These are phyloP conservation scores for Elymus sibiricus DNA, from an alignment of 176 grass and related monocot genomes.

Conservation along the genomic window DNA sequence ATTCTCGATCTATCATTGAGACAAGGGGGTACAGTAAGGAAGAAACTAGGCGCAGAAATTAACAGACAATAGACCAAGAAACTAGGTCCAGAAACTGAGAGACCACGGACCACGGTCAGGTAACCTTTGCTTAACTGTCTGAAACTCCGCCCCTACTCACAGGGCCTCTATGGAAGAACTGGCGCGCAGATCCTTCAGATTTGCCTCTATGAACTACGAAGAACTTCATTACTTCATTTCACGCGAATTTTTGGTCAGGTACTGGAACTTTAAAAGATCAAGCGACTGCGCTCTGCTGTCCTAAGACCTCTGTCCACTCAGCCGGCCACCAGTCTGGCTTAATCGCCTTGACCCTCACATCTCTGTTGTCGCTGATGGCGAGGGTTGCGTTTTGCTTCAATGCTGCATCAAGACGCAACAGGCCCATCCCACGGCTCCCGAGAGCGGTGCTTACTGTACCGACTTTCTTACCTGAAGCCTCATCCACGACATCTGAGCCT, in stretches of 20 bases:
- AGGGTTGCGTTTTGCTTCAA: constrained; percentile 39
- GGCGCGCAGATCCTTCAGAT: too few species aligned
- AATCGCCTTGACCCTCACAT: constrained; percentile 51
- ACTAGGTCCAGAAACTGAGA: neutral
- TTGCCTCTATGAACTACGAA: too few species aligned
- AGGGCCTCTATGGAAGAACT: too few species aligned
- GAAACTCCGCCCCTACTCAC: neutral
- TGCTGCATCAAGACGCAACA: constrained; percentile 58
- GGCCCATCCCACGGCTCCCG: constrained; percentile 61
- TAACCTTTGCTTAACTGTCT: neutral
- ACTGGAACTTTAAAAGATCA: neutral
- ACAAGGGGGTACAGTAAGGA: neutral
- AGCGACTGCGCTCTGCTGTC: constrained; percentile 43
- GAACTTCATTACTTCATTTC: neutral
- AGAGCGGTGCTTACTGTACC: constrained; percentile 63
- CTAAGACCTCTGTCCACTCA: constrained; percentile 63
- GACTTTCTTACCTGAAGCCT: constrained; percentile 57
- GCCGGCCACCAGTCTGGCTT: constrained; percentile 86
- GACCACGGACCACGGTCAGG: neutral
- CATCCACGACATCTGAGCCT: constrained; percentile 60
- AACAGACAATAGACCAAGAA: neutral
- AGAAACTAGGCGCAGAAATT: neutral
- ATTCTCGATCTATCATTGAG: constrained; percentile 10
- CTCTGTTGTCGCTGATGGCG: constrained; percentile 28
- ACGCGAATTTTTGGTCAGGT: neutral